Base-by-base conservation (phyloP, 345 rosid species). In the Eucalyptus viminalis region DNA sequence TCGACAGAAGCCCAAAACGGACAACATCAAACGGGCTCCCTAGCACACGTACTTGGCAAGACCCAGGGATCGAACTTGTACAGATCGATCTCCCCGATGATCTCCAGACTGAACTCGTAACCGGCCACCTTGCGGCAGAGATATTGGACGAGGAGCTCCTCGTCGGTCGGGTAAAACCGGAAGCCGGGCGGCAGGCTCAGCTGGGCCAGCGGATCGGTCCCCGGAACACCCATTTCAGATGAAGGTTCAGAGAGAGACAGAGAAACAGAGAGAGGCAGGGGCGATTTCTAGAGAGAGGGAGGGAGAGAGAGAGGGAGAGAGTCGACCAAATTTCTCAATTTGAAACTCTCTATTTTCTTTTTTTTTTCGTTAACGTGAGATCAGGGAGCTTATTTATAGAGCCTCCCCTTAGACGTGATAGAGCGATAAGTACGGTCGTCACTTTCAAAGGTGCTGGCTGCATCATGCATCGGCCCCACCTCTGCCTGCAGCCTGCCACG, bases 101-200 rank as follows among this genome's bases (percentile, higher is more conserved):
- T 95, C 91, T 90, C 93, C 11, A 97, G 91, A 56, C 94, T 89
- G 91, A 98, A 97, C 9, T 94, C 94, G 24, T 95, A 95, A 3
- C 99, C 99, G 5, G 99, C 98, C 50, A 95, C 98, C 92, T 98
- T 95, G 86, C 93, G 90, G 89, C 98, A 96, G 16, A 98, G 93
- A 89, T 98, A 98, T 50, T 97, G 99, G 58, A 97, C 98, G 72
- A 98, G 69, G 13, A 98, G 98, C 94, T 98, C 99, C 92, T 96
- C 99, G 86, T 98, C 99, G 1, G 99, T 97, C 91, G 99, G 99
- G 93, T 93, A 95, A 91, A 97, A 97, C 87, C 99, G 95, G 49
- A 97, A 97, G 86, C 99, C 99, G 87, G 99, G 99, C 16, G 99
- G 99, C 90, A 97, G 93, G 90, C 97, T 96, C 88, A 97, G 89